Base-by-base conservation (phyloP, 805 yeast species). In the Lipomyces yamadae region DNA sequence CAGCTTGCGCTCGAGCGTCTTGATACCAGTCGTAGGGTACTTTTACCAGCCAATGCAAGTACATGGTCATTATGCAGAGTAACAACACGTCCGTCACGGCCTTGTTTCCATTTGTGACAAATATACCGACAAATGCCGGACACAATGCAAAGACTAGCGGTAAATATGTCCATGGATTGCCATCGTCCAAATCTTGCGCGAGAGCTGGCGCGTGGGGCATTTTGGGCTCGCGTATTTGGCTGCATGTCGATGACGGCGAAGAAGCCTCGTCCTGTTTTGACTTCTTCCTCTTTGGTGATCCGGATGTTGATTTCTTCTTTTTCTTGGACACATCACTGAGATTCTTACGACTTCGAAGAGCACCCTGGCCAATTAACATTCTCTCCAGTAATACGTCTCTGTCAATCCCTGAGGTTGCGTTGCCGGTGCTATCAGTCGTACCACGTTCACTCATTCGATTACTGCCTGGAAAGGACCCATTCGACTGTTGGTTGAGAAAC, bases 11-110 rank as follows among this genome's bases (percentile, higher is more conserved):
- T 29, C 64, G 5, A 13, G 64, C 61, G 24, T 62, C 66, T 10
- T 55, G 33, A 34, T 62, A 65, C 66, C 64, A 58, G 32, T 56
- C 58, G 42, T 63, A 55, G n/a, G 69, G 69, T 4, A 55, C 57
- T 11, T 45, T 59, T 24, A 61, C 61, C 7, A 65, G 58, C 35
- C 56, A 65, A 15, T 56, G 66, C 34, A 65, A 61, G 34, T 62
- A 65, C 35, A 56, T 13, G 29, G 68, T 55, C 65, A 65, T 62
- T 18, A 62, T 50, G 37, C 55, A 24, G n/a, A 65, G 48, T 24
- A 62, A 11, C 11, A 65, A 33, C n/a, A 63, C 18, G 56, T 63
- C 64, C 11, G 66, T 54, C 45, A 57, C 53, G 8, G 60, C 42
- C 5, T 55, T 57, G 10, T 45, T 53, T 18, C 63, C 66, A 33